Evolutionary conservation across 805 yeast species (phyloP), one percentile per base, ranked within the genome.

Genomic region (Candida gorgasii): DNA sequence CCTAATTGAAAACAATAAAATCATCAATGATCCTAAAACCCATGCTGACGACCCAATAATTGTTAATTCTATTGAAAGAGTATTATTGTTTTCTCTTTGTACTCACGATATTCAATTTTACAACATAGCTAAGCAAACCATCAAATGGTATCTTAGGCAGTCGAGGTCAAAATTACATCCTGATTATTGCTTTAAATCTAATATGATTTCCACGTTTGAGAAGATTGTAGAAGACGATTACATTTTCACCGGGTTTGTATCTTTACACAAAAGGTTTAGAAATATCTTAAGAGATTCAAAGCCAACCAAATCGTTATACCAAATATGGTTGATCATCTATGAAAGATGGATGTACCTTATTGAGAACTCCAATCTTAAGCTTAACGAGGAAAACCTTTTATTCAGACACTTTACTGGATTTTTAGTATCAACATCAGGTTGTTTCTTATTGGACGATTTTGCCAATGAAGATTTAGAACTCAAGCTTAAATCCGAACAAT

Each of bases 361-460:
- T 11, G 57, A 47, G 16, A 54, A 49, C 29, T 40, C 51, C n/a
- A 46, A 44, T 14, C 60, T 39, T 46, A 38, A 36, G 11, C n/a
- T 43, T 5, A 63, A 51, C 52, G 73, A 53, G 63, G 71, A 65
- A n/a, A 78, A 58, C 45, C 51, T 66, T 8, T 74, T 79, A 18
- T 80, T 80, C 60, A 69, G 85, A 51, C 84, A 82, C 54, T 82
- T 75, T 55, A 81, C 89, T 2, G 93, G 92, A 7, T 80, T 83
- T 46, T 59, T 87, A 46, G 87, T 89, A 2, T 78, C 89, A 0
- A 65, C 84, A 0, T 76, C 87, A 38, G 89, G 95, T 33, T 72
- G 82, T 12, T 76, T 84, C 43, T 56, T 83, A 17, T 53, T 48
- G 14, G 55, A 63, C 5, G 58, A 46, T 17, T 72, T 57, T 49